Evolutionary conservation across 345 rosid genomes (phyloP).

Genomic region (Eucalyptus sp.): DNA sequence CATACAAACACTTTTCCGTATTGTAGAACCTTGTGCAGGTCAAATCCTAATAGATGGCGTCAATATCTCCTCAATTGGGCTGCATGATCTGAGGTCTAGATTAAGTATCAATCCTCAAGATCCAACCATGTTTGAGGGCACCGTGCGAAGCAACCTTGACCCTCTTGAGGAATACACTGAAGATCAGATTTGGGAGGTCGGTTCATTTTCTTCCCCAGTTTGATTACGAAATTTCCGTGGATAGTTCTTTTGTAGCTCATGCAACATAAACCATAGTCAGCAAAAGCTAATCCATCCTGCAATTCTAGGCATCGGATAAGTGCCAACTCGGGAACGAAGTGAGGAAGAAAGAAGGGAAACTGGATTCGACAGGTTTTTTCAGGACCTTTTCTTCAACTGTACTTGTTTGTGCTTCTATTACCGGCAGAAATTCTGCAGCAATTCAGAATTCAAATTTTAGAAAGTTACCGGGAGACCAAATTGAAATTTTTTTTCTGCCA

Average conservation of each 20-base stretch:
- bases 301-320: conserved; percentile 59
- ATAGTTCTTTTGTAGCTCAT: background rate
- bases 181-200: conserved; percentile 84
- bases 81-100: conserved; percentile 74
- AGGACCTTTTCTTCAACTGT: background rate
- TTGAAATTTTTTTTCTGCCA: background rate
- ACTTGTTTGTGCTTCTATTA: background rate
- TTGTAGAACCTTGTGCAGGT: conserved; percentile 73
- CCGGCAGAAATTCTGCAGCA: background rate
- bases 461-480: background rate
- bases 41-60: conserved; percentile 55
- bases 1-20: conserved; percentile 73
- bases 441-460: background rate
- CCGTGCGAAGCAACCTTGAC: conserved; percentile 70
- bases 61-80: conserved; percentile 53
- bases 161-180: conserved; percentile 88
- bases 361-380: conserved; percentile 42
- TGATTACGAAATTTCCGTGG: background rate
- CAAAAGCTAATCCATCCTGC: background rate
- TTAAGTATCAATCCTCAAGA: conserved; percentile 91
- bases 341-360: conserved; percentile 60
- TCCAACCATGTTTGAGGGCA: conserved; percentile 95
- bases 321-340: conserved; percentile 86
- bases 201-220: background rate
- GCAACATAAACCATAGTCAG: background rate